Evolutionary conservation across 768 basidiomycete species (phyloP), one percentile per base, ranked within the genome.

Genomic region (Rhodotorula taiwanensis): DNA sequence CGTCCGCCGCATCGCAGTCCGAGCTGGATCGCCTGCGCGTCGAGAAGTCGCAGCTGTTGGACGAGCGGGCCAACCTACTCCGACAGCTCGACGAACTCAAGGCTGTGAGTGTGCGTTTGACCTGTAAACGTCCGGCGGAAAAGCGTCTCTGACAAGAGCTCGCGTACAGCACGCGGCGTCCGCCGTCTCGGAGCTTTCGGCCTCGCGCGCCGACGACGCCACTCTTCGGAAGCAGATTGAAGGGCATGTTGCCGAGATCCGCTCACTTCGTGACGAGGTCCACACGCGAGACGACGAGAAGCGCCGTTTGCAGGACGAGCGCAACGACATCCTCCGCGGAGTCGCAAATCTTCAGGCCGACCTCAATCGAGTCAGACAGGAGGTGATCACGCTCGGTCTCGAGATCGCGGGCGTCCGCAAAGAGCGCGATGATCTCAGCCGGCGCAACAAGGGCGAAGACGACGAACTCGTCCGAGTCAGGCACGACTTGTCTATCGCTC

Each of bases 341-440:
- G 84, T 91, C n/a, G 80, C 82, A 8, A 74, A 73, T 0, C 79
- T 93, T 36, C 86, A 91, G 70, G 78, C 81, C 8, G 89, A 93
- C 72, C 79, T 94, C 28, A 79, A 79, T 60, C 83, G 87, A 14
- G 87, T 94, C 23, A 81, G 83, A 59, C 79, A 81, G 53, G 86
- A 89, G 62, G 89, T 88, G 0, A 86, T 87, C 66, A 80, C 80
- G 11, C 86, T 91, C 72, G 87, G 88, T 23, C 81, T 81, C 23
- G 89, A 93, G 74, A 75, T 94, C 62, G 87, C 84, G 65, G 76
- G 79, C 14, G 77, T 89, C 45, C 80, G 83, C 15, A 73, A 75
- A 20, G 85, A 89, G 76, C 87, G 88, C 77, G 57, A 62, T 25
- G 66, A 58, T 44, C 54, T 55, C 28, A 60, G 71, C 78, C 80